Evolutionary conservation across 352 stramenopile species (phyloP).

Genomic region (Lagenidium giganteum): DNA sequence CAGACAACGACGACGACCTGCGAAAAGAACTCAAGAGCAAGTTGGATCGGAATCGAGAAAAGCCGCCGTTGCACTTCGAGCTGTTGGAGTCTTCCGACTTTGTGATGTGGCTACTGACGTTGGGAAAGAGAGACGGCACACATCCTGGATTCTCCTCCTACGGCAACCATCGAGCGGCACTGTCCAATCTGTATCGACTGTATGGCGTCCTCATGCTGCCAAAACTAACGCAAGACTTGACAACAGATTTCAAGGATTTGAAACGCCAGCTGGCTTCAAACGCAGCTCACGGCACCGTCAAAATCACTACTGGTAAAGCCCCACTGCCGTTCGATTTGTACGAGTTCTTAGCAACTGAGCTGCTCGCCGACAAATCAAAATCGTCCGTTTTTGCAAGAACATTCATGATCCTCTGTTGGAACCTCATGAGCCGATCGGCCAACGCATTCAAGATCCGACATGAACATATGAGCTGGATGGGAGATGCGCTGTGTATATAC

Average conservation of each 20-base stretch:
- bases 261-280: too few species aligned
- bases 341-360: too few species aligned
- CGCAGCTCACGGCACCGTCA: too few species aligned
- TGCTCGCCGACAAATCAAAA: slow-evolving; percentile 1
- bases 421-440: slow-evolving; percentile 14
- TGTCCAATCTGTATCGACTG: too few species aligned
- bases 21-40: too few species aligned
- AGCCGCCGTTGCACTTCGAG: slow-evolving; percentile 9
- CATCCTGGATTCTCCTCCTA: slow-evolving; percentile 13
- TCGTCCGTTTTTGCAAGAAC: slow-evolving; percentile 18
- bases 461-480: slow-evolving; percentile 14
- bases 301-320: slow-evolving; percentile 13
- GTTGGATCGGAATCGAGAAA: too few species aligned
- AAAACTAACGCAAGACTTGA: too few species aligned
- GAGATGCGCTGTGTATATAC: slow-evolving; percentile 26
- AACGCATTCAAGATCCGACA: slow-evolving; percentile 14
- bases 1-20: too few species aligned
- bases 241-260: too few species aligned
- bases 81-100: slow-evolving; percentile 6
- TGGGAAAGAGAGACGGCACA: slow-evolving; percentile 7
- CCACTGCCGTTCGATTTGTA: slow-evolving; percentile 12
- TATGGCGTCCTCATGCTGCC: too few species aligned
- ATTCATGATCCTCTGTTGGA: slow-evolving; percentile 18
- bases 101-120: slow-evolving; percentile 8
- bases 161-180: too few species aligned